phyloP scores from a whole-genome alignment of 352 stramenopile genomes.

The Globisporangium lucens region DNA sequence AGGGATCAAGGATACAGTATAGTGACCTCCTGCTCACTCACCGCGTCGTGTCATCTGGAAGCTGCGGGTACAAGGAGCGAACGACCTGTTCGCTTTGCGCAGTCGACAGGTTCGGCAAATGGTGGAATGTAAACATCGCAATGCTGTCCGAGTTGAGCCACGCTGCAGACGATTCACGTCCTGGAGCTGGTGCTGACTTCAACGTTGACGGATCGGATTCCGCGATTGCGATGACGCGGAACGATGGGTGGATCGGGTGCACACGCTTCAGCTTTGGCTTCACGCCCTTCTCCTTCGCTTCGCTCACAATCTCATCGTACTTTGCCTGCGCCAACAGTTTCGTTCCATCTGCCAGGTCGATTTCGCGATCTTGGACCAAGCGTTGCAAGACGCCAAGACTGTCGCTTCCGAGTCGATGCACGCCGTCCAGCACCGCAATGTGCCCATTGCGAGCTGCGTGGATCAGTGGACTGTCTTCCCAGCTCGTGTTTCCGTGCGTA shows the following conservation, averaged over 20 bases:
- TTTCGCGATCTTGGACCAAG: slow-evolving; percentile 87
- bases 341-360: slow-evolving; percentile 86
- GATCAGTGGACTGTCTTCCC: slow-evolving; percentile 91
- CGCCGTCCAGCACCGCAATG: slow-evolving; percentile 89
- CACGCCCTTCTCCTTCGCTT: slow-evolving; percentile 19
- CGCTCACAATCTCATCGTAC: slow-evolving; percentile 45
- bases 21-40: slow-evolving; percentile 18
- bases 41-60: slow-evolving; percentile 54
- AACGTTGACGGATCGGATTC: slow-evolving; percentile 44
- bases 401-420: slow-evolving; percentile 91
- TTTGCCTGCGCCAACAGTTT: slow-evolving; percentile 67
- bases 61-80: slow-evolving; percentile 38
- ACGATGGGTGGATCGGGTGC: slow-evolving; percentile 82
- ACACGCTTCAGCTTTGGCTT: slow-evolving; percentile 29
- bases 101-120: slow-evolving; percentile 36
- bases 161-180: slow-evolving; percentile 43
- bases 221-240: slow-evolving; percentile 87
- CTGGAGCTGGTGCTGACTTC: slow-evolving; percentile 25
- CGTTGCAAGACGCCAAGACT: slow-evolving; percentile 87
- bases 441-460: slow-evolving; percentile 83
- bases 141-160: slow-evolving; percentile 82
- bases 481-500: slow-evolving; percentile 84
- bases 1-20: not conserved
- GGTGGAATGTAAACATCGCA: slow-evolving; percentile 76
- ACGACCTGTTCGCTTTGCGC: slow-evolving; percentile 54